A percentile compares a stretch with the other conserved stretches of the same genome.
These are phyloP conservation scores for Dendrobium catenatum DNA, from an alignment of 106 monocot species.

Conservation along the genomic window DNA sequence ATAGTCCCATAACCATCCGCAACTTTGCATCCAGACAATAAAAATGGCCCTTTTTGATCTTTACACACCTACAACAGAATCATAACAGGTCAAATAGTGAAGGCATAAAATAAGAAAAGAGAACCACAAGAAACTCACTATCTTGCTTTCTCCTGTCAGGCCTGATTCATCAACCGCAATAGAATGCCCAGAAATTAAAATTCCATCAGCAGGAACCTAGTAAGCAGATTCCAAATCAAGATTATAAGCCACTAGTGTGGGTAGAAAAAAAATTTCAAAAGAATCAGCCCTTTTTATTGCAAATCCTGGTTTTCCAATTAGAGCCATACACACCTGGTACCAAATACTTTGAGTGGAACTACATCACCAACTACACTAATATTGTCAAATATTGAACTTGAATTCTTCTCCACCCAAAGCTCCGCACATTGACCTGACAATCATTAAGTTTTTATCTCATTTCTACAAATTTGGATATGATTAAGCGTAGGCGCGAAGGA, in stretches of 20 bases:
- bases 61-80: constrained; percentile 44
- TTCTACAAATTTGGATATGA: background rate
- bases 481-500: background rate
- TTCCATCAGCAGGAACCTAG: constrained; percentile 89
- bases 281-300: background rate
- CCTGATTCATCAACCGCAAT: constrained; percentile 90
- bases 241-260: background rate
- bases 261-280: background rate
- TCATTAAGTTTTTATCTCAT: background rate
- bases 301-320: background rate
- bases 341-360: constrained; percentile 56
- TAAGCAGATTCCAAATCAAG: constrained; percentile 7
- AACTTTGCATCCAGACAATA: constrained; percentile 93
- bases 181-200: constrained; percentile 73
- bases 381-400: constrained; percentile 62
- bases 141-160: constrained; percentile 91
- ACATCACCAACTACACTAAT: constrained; percentile 79
- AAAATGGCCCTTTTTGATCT: constrained; percentile 65
- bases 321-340: constrained; percentile 58
- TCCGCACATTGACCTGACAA: background rate
- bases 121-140: constrained; percentile 33
- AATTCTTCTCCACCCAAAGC: constrained; percentile 58
- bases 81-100: background rate
- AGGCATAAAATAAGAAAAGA: background rate
- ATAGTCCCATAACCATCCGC: constrained; percentile 85